Conservation (phyloP, 306 rosid genomes). For the Mucuna pruriens region DNA sequence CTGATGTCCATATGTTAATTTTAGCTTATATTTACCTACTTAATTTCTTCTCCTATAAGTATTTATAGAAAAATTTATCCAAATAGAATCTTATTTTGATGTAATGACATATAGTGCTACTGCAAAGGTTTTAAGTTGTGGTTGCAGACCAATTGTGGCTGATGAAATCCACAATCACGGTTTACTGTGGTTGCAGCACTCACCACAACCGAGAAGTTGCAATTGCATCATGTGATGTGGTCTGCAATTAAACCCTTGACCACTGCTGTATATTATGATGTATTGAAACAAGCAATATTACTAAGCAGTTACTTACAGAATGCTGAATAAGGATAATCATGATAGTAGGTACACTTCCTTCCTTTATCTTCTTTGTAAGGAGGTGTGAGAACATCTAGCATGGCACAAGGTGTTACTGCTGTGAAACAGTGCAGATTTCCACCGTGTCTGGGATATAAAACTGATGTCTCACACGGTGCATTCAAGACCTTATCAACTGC, state of each 20-base stretch:
- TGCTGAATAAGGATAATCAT: conserved; percentile 75
- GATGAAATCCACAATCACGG: background rate
- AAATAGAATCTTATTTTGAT: background rate
- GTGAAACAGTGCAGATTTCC: conserved; percentile 95
- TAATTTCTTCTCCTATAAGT: background rate
- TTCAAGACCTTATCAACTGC: conserved; percentile 74
- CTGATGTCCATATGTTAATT: background rate
- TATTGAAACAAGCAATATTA: background rate
- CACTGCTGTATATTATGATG: background rate
- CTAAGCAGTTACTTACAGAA: conserved; percentile 60
- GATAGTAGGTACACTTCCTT: conserved; percentile 84
- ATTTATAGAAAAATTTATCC: too few species aligned
- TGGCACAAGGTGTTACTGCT: conserved; percentile 85
- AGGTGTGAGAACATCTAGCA: conserved; percentile 87
- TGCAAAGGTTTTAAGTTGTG: background rate
- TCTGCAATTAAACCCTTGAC: background rate
- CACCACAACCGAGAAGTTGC: background rate
- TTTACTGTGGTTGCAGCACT: background rate
- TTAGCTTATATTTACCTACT: too few species aligned
- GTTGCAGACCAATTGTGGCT: background rate
- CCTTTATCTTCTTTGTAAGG: conserved; percentile 82
- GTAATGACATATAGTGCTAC: background rate
- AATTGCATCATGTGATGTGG: background rate
- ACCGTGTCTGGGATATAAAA: conserved; percentile 77
- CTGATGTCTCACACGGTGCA: conserved; percentile 74